Evolutionary conservation across 257 asterid genomes (phyloP), one percentile per base, ranked within the genome.

Genomic region (Fraxinus anomala): DNA sequence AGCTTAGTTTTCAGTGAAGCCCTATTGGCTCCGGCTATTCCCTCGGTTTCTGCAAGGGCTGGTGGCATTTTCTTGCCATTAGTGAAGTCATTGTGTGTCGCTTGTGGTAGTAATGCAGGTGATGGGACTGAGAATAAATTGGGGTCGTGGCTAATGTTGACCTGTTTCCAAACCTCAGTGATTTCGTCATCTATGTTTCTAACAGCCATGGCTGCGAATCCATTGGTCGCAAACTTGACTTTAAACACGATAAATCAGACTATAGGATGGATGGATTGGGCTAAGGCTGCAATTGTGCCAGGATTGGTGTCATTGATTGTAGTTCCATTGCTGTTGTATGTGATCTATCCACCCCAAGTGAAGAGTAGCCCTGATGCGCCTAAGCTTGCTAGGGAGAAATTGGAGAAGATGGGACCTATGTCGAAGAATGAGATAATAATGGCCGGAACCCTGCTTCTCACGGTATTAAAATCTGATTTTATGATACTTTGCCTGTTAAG

Each of bases 261-360:
- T 0, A 91, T 95, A 77, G 96, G 93, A 28, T 95, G 98, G 98
- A 92, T 95, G 99, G 99, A 95, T 86, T 95, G 99, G 98, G 97
- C 99, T 37, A 92, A 92, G 89, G 98, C 97, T 17, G 99, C 99
- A 6, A 80, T 95, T n/a, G 98, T 95, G 36, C 99, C 99, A 0
- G 99, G 98, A 30, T 73, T 95, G 83, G 92, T 90, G 40, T 95
- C 98, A 0, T 81, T 95, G 80, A 23, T 89, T 16, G 97, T 93
- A 33, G 99, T 95, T 23, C 98, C 98, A 0, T 65, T 92, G 80
- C 70, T 95, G 77, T 80, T 95, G 80, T 95, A 93, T 70, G 4
- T 95, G 11, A 76, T 95, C 47, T 95, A 93, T 84, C 99, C 99
- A 1, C 99, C 99, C 0, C 77, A 87, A 0, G 91, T 95, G 67